These are phyloP conservation scores for Candida loeiensis DNA, from an alignment of 805 yeast species.

Conservation along the genomic window DNA sequence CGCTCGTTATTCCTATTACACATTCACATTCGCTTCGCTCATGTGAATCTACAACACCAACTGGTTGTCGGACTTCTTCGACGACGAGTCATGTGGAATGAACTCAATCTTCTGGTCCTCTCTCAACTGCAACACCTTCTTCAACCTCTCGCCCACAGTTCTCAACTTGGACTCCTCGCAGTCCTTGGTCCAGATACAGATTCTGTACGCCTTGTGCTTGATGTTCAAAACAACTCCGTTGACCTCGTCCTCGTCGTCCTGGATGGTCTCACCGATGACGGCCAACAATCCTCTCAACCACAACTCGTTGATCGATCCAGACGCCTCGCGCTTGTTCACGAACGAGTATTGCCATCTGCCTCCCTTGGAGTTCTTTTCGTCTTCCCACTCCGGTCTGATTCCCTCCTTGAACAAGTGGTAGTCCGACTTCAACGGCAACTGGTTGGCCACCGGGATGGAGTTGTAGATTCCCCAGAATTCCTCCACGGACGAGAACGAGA, in stretches of 20 bases:
- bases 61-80: slow-evolving; percentile 35
- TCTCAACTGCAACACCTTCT: slow-evolving; percentile 73
- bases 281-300: slow-evolving; percentile 90
- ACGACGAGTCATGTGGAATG: slow-evolving; percentile 58
- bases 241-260: slow-evolving; percentile 77
- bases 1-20: too few relatives aligned
- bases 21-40: neutral
- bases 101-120: slow-evolving; percentile 80
- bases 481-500: slow-evolving; percentile 90
- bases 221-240: slow-evolving; percentile 91
- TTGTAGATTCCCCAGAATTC: slow-evolving; percentile 98
- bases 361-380: slow-evolving; percentile 77
- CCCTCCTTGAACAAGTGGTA: slow-evolving; percentile 93
- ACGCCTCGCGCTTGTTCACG: slow-evolving; percentile 60
- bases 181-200: slow-evolving; percentile 92
- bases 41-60: slow-evolving; percentile 24
- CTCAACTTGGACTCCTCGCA: slow-evolving; percentile 59
- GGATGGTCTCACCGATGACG: slow-evolving; percentile 93
- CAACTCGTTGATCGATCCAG: slow-evolving; percentile 71
- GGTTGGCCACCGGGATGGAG: slow-evolving; percentile 87
- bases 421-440: slow-evolving; percentile 87
- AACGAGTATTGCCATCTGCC: slow-evolving; percentile 83
- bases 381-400: slow-evolving; percentile 99
- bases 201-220: slow-evolving; percentile 75
- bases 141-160: slow-evolving; percentile 82